A percentile compares a stretch with the other conserved stretches of the same genome.
phyloP scores from a whole-genome alignment of 2,329 filamentous ascomycete species.

The Lecanosticta acicola region DNA sequence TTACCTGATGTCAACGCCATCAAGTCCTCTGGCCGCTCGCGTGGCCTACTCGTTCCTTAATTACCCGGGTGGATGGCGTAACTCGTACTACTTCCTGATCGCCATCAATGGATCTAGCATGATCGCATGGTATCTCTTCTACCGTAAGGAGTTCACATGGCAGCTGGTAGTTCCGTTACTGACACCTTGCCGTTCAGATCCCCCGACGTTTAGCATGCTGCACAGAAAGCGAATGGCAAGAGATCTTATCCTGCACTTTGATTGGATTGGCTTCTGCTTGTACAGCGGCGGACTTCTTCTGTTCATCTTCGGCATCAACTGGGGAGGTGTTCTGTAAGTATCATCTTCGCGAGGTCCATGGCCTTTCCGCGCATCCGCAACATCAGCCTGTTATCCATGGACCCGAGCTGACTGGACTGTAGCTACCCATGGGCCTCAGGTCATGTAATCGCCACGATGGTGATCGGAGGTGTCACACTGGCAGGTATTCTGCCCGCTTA shows the following conservation, averaged over 20 bases:
- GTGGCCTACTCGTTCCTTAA: conserved; percentile 22
- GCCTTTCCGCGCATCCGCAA: background rate
- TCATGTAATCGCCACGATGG: conserved; percentile 26
- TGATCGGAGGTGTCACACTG: conserved; percentile 22
- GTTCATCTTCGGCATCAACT: conserved; percentile 26
- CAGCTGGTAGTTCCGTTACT: too few species aligned
- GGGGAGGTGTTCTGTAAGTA: conserved; percentile 28
- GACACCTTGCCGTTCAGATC: too few species aligned
- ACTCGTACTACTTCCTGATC: conserved; percentile 25
- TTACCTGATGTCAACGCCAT: conserved; percentile 24
- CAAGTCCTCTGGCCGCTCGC: conserved; percentile 21
- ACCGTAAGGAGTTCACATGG: too few species aligned
- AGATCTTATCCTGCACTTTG: conserved; percentile 24
- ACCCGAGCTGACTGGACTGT: too few species aligned
- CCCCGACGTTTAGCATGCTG: conserved; percentile 27
- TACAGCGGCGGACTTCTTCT: conserved; percentile 22
- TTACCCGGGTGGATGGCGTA: conserved; percentile 22
- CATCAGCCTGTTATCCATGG: background rate
- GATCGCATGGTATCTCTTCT: conserved; percentile 31
- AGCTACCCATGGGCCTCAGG: conserved; percentile 29
- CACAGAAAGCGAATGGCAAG: conserved; percentile 23
- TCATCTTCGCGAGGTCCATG: too few species aligned
- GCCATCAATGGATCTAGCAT: conserved; percentile 31
- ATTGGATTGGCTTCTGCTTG: conserved; percentile 24
- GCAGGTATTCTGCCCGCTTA: conserved; percentile 22